phyloP scores from a whole-genome alignment of 1,139 yeast genomes.

The Pichia sp. region DNA sequence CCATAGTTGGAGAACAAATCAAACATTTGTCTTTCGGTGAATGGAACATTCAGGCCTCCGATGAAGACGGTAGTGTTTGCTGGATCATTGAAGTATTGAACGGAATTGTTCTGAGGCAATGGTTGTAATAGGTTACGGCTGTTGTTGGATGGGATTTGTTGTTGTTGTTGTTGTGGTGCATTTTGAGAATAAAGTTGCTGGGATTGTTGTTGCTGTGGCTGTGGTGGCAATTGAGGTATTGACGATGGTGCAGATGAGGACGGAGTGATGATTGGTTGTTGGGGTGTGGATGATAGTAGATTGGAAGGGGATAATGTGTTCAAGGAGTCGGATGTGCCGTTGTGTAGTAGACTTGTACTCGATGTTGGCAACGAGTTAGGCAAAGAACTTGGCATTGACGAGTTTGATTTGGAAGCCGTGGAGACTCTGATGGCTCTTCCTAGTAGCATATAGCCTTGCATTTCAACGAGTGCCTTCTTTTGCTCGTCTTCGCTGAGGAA shows the following conservation, averaged over 20 bases:
- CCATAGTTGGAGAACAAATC: constrained; percentile 68
- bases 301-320: constrained; percentile 9
- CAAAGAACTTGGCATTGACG: constrained; percentile 10
- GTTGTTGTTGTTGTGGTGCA: background rate
- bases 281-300: background rate
- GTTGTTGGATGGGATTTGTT: no score
- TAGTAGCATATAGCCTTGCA: constrained; percentile 75
- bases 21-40: constrained; percentile 57
- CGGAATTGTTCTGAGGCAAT: constrained; percentile 30
- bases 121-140: constrained; percentile 30
- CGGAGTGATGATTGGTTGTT: no score
- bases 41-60: constrained; percentile 60
- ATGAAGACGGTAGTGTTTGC: constrained; percentile 73
- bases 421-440: constrained; percentile 77
- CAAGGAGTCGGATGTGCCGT: no score
- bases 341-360: constrained; percentile 12
- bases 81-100: constrained; percentile 49
- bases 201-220: constrained; percentile 7
- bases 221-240: constrained; percentile 22
- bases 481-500: constrained; percentile 64
- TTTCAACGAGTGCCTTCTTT: constrained; percentile 61
- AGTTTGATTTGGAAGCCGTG: constrained; percentile 52
- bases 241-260: no score
- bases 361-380: no score
- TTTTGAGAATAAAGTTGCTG: constrained; percentile 2